Percentiles rank a stretch among this genome's conserved stretches.
These are phyloP conservation scores for Penicillium lagena DNA, from an alignment of 495 filamentous ascomycete species.

Conservation along the genomic window DNA sequence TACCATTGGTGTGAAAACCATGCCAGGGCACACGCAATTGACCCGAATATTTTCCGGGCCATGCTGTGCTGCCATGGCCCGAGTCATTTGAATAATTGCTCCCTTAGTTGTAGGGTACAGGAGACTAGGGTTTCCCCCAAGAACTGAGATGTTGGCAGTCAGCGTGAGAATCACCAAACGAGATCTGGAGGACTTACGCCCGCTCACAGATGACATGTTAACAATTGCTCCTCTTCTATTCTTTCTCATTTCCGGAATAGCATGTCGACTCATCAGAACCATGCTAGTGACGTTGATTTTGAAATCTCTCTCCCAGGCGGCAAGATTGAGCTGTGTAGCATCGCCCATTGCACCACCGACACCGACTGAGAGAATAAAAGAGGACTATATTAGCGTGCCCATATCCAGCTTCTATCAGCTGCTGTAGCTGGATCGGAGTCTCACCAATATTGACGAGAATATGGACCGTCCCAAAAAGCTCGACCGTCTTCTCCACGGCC, in stretches of 20 bases:
- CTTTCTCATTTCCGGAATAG: constrained; percentile 42
- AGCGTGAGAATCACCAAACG: too few relatives aligned
- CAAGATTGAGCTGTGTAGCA: constrained; percentile 41
- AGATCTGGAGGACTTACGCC: constrained; percentile 6
- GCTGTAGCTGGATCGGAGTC: neutral
- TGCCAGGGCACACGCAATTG: constrained; percentile 45
- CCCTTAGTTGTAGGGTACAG: constrained; percentile 51
- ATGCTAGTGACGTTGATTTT: constrained; percentile 47
- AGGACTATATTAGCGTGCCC: too few relatives aligned
- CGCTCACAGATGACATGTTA: constrained; percentile 44
- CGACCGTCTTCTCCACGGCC: constrained; percentile 24
- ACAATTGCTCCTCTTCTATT: constrained; percentile 31
- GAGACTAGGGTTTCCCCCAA: constrained; percentile 43
- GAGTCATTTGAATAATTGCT: constrained; percentile 46
- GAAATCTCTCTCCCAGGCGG: constrained; percentile 39
- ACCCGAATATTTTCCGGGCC: constrained; percentile 38
- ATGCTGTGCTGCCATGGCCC: constrained; percentile 47
- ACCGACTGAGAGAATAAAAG: constrained; percentile 20
- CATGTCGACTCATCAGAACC: constrained; percentile 41
- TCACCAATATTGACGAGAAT: constrained; percentile 43
- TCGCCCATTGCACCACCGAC: constrained; percentile 38
- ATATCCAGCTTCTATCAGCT: too few relatives aligned
- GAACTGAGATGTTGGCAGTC: constrained; percentile 7
- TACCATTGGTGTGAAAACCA: constrained; percentile 9
- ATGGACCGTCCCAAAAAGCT: constrained; percentile 35